Conservation (phyloP, 1,139 yeast genomes). For the Blastobotrys serpentis region DNA sequence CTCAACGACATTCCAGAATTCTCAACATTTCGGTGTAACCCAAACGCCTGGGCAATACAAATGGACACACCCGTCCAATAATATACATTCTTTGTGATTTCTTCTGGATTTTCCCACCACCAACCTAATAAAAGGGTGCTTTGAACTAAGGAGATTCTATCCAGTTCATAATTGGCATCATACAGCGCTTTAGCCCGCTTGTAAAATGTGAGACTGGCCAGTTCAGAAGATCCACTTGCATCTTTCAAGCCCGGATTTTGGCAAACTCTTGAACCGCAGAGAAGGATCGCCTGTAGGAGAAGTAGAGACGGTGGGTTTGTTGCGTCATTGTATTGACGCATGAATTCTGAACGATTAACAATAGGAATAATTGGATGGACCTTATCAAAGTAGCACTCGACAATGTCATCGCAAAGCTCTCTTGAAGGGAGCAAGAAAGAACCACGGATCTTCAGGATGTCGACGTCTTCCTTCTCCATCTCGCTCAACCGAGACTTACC, state of each 20-base stretch:
- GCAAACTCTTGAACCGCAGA: constrained; percentile 68
- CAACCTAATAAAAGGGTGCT: constrained; percentile 64
- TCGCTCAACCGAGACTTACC: constrained; percentile 34
- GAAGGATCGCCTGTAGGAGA: constrained; percentile 64
- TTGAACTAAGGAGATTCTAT: constrained; percentile 67
- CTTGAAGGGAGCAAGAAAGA: constrained; percentile 68
- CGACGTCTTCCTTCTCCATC: constrained; percentile 65
- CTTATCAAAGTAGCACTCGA: constrained; percentile 62
- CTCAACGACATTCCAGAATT: constrained; percentile 36
- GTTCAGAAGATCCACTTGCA: constrained; percentile 53
- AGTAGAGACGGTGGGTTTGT: constrained; percentile 65
- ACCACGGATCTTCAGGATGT: constrained; percentile 65
- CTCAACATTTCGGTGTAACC: constrained; percentile 57
- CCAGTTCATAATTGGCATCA: constrained; percentile 71
- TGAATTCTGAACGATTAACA: constrained; percentile 62
- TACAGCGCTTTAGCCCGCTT: constrained; percentile 75
- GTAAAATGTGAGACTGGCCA: constrained; percentile 65
- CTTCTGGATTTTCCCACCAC: constrained; percentile 80
- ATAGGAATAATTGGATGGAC: constrained; percentile 73
- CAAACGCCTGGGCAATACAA: constrained; percentile 75
- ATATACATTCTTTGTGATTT: constrained; percentile 67
- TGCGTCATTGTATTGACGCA: constrained; percentile 57
- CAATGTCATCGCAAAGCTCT: constrained; percentile 59
- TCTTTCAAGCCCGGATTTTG: constrained; percentile 58
- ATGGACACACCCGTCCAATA: constrained; percentile 79